Evolutionary conservation across 306 rosid species (phyloP).

Genomic region (Quercus robur): DNA sequence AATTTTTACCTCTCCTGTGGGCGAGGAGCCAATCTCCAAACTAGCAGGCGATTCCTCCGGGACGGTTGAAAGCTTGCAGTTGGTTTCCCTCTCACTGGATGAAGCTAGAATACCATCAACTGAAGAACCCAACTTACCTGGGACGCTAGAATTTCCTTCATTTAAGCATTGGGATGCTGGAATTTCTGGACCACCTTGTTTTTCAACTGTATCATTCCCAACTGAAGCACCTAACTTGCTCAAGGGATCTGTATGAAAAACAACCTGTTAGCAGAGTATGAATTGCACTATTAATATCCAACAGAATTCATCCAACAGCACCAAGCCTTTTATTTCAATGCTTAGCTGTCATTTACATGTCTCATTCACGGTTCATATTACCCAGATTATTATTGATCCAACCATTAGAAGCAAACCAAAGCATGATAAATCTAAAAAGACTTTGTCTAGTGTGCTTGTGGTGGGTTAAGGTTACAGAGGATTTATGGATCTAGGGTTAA

Average conservation of each 20-base stretch:
- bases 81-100: slow-evolving; percentile 28
- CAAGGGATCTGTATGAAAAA: slow-evolving; percentile 46
- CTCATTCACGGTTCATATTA: not conserved
- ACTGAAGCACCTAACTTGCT: slow-evolving; percentile 22
- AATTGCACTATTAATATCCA: not conserved
- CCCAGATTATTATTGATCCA: not conserved
- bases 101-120: slow-evolving; percentile 28
- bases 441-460: no score
- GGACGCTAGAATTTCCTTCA: slow-evolving; percentile 11
- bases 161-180: slow-evolving; percentile 28
- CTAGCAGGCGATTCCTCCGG: slow-evolving; percentile 31
- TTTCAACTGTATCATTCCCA: slow-evolving; percentile 32
- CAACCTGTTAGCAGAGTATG: not conserved
- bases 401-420: not conserved
- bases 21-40: slow-evolving; percentile 53
- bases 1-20: slow-evolving; percentile 76
- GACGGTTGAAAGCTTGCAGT: slow-evolving; percentile 28
- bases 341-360: not conserved
- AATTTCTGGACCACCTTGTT: slow-evolving; percentile 32
- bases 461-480: no score
- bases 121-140: not conserved
- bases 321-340: not conserved
- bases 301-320: not conserved
- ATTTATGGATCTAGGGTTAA: no score
- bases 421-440: not conserved